Evolutionary conservation across 139 green algal species (phyloP).

Genomic region (Raphidocelis subcapitata): DNA sequence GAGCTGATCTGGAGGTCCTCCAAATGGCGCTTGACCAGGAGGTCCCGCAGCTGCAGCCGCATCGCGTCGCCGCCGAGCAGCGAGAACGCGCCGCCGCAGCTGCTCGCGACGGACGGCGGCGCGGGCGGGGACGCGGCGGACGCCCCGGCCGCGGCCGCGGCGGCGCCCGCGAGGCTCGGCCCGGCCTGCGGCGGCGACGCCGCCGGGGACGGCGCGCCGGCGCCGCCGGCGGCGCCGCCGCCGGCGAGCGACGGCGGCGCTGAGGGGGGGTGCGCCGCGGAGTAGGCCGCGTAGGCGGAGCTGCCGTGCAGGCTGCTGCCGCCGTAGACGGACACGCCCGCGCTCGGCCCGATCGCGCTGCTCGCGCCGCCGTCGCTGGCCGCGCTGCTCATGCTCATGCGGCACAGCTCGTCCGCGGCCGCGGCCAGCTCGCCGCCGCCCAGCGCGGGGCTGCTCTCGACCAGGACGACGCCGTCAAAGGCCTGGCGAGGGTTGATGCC

Average conservation of each 20-base stretch:
- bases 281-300: neutral
- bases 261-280: too few relatives aligned
- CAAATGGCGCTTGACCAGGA: slow-evolving; percentile 52
- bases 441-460: slow-evolving; percentile 34
- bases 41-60: slow-evolving; percentile 52
- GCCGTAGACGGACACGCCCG: neutral
- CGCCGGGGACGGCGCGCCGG: too few relatives aligned
- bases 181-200: too few relatives aligned
- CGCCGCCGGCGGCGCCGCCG: too few relatives aligned
- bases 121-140: too few relatives aligned
- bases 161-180: too few relatives aligned
- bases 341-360: neutral
- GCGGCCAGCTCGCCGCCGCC: slow-evolving; percentile 28
- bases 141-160: too few relatives aligned
- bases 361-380: neutral
- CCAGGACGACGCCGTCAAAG: slow-evolving; percentile 46
- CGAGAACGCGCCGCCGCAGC: neutral
- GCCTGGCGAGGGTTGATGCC: slow-evolving; percentile 59
- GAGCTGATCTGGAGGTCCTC: slow-evolving; percentile 49
- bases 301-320: slow-evolving; percentile 8
- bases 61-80: slow-evolving; percentile 35
- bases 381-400: slow-evolving; percentile 14
- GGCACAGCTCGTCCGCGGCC: slow-evolving; percentile 47
- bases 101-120: too few relatives aligned
- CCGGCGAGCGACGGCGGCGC: too few relatives aligned